Evolutionary conservation across 2,329 filamentous ascomycete genomes (phyloP).

Genomic region (Anisogramma anomala): DNA sequence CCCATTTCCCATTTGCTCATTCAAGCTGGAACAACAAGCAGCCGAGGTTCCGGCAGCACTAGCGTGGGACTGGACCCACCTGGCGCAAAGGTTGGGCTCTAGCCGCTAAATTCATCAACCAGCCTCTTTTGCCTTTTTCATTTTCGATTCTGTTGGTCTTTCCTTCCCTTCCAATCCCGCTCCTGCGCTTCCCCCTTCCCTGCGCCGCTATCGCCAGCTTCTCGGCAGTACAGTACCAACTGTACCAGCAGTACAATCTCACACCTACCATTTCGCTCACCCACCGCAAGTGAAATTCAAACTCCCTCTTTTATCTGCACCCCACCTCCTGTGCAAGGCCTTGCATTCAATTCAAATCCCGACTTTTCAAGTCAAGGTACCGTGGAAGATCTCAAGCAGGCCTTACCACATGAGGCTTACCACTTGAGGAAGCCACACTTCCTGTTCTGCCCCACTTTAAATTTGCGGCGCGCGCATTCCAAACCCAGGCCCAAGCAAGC

Average conservation of each 20-base stretch:
- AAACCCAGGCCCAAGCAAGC: too few species aligned
- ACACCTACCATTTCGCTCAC: slow-evolving; percentile 9
- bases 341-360: slow-evolving; percentile 3
- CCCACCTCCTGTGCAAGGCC: too few species aligned
- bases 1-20: slow-evolving; percentile 4
- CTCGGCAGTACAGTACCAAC: too few species aligned
- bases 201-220: slow-evolving; percentile 19
- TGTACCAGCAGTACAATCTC: too few species aligned
- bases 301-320: too few species aligned
- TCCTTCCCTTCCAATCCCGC: slow-evolving; percentile 14
- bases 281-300: background rate
- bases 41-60: slow-evolving; percentile 11
- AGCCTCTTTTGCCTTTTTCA: slow-evolving; percentile 9
- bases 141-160: slow-evolving; percentile 19
- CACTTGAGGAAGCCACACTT: too few species aligned
- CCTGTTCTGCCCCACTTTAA: too few species aligned
- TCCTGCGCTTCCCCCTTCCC: slow-evolving; percentile 16
- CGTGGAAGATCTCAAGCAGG: too few species aligned
- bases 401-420: too few species aligned
- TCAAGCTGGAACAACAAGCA: slow-evolving; percentile 13
- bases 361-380: background rate
- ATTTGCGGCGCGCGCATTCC: too few species aligned
- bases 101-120: slow-evolving; percentile 12
- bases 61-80: slow-evolving; percentile 5
- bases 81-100: slow-evolving; percentile 18